Evolutionary conservation across 176 grass and related monocot species (phyloP), one percentile per base, ranked within the genome.

Genomic region (Alloteropsis semialata): DNA sequence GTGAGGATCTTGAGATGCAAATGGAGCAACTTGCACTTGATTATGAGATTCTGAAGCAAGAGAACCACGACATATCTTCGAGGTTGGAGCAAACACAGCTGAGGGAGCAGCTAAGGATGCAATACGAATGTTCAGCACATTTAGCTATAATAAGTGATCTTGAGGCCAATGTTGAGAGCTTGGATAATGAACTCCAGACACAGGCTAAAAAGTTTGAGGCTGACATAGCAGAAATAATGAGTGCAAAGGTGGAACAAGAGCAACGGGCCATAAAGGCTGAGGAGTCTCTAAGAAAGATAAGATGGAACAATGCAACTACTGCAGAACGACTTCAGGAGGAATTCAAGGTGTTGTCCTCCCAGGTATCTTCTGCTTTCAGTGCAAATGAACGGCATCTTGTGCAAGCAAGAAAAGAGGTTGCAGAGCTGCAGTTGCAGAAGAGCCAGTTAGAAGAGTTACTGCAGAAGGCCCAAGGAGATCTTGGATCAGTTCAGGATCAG

Each of bases 1-100:
- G 91, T 53, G 93, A 99, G 75, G 97, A 99, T 22, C 71, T 96
- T 0, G 91, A 94, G 81, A 94, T 99, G 93, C 97, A 99, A 86
- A 96, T 99, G 91, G 97, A 99, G 74, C 97, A 96, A 75, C 88
- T 99, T 77, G 97, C 91, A 78, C 88, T 96, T 78, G 97, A 99
- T 71, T 96, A 96, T 50, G 97, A 99, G 87, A 99, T 99, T 83
- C 49, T 99, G 69, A 99, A 96, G 58, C 97, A 96, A 84, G 97
- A 96, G 82, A 96, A 94, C 81, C 93, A 99, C 85, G 97, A 99
- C 65, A 86, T 99, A 49, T 90, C 93, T 76, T 82, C 79, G 6
- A 99, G 87, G 90, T 83, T 96, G 24, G 96, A 99, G 86, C 96
- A 99, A 82, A 89, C 85, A 39, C 91, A 96, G 44, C 80, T 99